Evolutionary conservation across 2,329 filamentous ascomycete genomes (phyloP), one percentile per base, ranked within the genome.

Genomic region (Hymenoscyphus fructigenus): DNA sequence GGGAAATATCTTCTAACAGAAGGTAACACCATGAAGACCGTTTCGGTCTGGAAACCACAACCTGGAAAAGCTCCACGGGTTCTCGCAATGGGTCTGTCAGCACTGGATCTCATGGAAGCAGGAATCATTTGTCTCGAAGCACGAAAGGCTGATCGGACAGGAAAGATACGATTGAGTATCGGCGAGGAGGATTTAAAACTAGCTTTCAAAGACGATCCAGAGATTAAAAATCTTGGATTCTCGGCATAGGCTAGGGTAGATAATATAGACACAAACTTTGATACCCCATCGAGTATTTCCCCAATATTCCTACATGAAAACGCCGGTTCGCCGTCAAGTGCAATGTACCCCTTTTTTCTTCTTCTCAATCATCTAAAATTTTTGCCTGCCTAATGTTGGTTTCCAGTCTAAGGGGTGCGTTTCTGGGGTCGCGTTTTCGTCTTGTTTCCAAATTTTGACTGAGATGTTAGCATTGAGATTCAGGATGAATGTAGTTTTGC

Each of bases 391-490:
- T 63, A 96, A 77, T 1, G 87, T 91, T 26, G 93, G 93, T 74
- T 91, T 92, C 95, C 95, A 99, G 56, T 96, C 89, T 55, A 99
- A 78, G 2, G 95, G 95, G 78, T 98, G 93, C 1, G 91, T 91
- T 77, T 98, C 92, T 44, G 91, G 90, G 0, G 94, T 97, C 20
- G 95, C 95, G 61, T 90, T 86, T 57, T 96, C 92, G 76, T 99
- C 95, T 71, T 90, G 91, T 78, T 93, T 96, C 95, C 95, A 99
- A 65, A 99, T 87, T 85, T 99, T 98, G 77, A 97, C 84, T 88
- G 12, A 58, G 20, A 44, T 62, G 26, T 64, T 66, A 64, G 57
- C n/a, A 32, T 59, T 20, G 53, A 53, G 60, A 62, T 66, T 5
- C 57, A 71, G 79, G 73, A 77, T 72, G 36, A 68, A 60, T 38